Conservation (phyloP, 2,329 filamentous ascomycete species). For the Cordyceps cateniannulata region DNA sequence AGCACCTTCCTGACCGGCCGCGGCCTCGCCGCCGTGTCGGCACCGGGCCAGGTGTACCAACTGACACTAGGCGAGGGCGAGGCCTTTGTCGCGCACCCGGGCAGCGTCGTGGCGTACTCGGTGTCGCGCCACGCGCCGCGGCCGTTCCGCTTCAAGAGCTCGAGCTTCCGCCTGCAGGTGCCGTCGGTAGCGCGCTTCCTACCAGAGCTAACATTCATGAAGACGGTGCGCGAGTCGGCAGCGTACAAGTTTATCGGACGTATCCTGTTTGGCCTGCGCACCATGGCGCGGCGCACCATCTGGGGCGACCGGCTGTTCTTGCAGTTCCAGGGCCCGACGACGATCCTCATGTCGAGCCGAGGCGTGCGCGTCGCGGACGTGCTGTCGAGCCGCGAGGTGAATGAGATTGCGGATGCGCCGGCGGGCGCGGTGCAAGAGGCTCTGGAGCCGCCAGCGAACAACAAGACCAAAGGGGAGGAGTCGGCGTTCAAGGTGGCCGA, state of each 20-base stretch:
- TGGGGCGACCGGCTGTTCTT: conserved; percentile 94
- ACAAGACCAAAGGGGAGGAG: conserved; percentile 14
- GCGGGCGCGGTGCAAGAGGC: conserved; percentile 62
- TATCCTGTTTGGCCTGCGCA: conserved; percentile 64
- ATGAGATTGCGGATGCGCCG: conserved; percentile 81
- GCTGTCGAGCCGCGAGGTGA: conserved; percentile 70
- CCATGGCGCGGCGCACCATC: conserved; percentile 71
- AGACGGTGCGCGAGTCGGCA: conserved; percentile 61
- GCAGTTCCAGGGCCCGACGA: conserved; percentile 80
- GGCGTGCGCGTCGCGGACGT: conserved; percentile 72
- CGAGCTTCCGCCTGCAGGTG: conserved; percentile 70
- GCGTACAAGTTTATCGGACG: conserved; percentile 65
- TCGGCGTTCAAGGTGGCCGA: conserved; percentile 48
- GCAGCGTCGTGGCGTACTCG: conserved; percentile 86
- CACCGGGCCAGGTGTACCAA: conserved; percentile 85
- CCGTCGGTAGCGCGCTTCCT: conserved; percentile 61
- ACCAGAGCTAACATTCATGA: conserved; percentile 66
- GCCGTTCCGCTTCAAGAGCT: conserved; percentile 79
- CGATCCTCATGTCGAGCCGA: conserved; percentile 82
- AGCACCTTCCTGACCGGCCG: conserved; percentile 82
- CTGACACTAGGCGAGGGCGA: conserved; percentile 75
- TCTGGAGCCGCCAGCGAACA: conserved; percentile 33
- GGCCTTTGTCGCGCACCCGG: conserved; percentile 85
- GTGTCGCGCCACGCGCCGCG: conserved; percentile 66
- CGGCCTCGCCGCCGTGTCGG: conserved; percentile 76